phyloP scores from a whole-genome alignment of 1,284 basidiomycete species.

The Mycosarcoma maydis region DNA sequence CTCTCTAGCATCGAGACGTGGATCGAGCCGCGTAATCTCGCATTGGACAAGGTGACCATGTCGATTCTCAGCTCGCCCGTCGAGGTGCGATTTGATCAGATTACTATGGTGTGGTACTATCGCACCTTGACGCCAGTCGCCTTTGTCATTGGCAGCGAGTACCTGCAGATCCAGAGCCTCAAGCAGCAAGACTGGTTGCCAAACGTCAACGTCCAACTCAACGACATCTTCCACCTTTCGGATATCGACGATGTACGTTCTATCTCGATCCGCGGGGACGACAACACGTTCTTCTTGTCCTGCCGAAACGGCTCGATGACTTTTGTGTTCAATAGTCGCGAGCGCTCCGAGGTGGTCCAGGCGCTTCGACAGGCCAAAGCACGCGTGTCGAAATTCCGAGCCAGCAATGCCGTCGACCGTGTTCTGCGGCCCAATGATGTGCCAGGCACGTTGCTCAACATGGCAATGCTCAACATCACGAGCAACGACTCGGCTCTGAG shows the following conservation, averaged over 20 bases:
- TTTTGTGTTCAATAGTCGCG: conserved; percentile 60
- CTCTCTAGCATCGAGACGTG: conserved; percentile 51
- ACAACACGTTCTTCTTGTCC: conserved; percentile 63
- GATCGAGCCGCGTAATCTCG: conserved; percentile 58
- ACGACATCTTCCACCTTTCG: conserved; percentile 61
- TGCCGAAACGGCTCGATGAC: conserved; percentile 58
- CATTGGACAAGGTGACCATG: conserved; percentile 44
- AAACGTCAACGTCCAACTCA: conserved; percentile 34
- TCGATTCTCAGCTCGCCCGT: conserved; percentile 39
- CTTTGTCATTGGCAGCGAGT: conserved; percentile 55
- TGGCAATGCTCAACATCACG: conserved; percentile 65
- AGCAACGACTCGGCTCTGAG: conserved; percentile 52
- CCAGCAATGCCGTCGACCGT: conserved; percentile 50
- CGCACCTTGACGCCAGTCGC: conserved; percentile 57
- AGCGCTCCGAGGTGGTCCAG: conserved; percentile 60
- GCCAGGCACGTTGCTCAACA: conserved; percentile 63
- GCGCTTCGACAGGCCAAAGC: conserved; percentile 62
- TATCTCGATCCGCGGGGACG: conserved; percentile 61
- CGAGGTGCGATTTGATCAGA: conserved; percentile 51
- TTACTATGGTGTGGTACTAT: conserved; percentile 64
- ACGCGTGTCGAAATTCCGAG: conserved; percentile 51
- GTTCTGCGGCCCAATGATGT: conserved; percentile 59
- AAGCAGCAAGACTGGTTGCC: conserved; percentile 55
- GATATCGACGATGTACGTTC: conserved; percentile 63
- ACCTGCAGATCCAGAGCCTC: conserved; percentile 60